Base-by-base conservation (phyloP, 2,329 filamentous ascomycete species). In the Gyromitra esculenta region DNA sequence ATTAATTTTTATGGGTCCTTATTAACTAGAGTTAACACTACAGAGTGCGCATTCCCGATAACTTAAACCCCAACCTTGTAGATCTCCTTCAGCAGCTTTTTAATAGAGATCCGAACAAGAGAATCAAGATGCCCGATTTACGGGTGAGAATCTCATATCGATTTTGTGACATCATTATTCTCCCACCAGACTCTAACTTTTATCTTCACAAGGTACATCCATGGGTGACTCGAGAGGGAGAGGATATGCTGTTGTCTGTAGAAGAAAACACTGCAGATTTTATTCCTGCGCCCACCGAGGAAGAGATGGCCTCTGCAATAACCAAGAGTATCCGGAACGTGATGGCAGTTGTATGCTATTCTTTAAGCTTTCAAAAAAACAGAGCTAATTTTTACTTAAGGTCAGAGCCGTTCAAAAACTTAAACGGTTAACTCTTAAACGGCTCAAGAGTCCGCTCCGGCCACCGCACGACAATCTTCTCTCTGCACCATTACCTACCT, bases 351-450 rank as follows among this genome's bases (percentile, higher is more conserved):
- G 91, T 93, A 87, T 81, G 85, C 83, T n/a, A 41, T 63, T 54
- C 37, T 54, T 39, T 56, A 11, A 41, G 15, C 1, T 35, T 39
- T 57, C 52, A 54, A 11, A 45, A 48, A 8, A 35, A 8, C 37
- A 73, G 21, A 69, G 68, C 64, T 57, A 21, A 43, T 54, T 45
- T 45, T 79, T 73, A 43, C 4, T 62, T 39, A 78, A 93, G 91
- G 92, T 98, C 86, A 96, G 93, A 88, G 96, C 94, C 2, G 95
- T 96, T 52, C 90, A 91, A 78, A 92, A 91, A 74, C 97, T 98
- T 86, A 97, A 96, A 83, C 71, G 84, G 84, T 48, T 81, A 15
- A 79, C 77, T n/a, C 66, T 78, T 39, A 78, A 65, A 65, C 78
- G 79, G n/a, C 67, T 75, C 37, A 77, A 80, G 59, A 76, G 78